phyloP scores from a whole-genome alignment of 495 filamentous ascomycete species.

The Tuber aestivum region DNA sequence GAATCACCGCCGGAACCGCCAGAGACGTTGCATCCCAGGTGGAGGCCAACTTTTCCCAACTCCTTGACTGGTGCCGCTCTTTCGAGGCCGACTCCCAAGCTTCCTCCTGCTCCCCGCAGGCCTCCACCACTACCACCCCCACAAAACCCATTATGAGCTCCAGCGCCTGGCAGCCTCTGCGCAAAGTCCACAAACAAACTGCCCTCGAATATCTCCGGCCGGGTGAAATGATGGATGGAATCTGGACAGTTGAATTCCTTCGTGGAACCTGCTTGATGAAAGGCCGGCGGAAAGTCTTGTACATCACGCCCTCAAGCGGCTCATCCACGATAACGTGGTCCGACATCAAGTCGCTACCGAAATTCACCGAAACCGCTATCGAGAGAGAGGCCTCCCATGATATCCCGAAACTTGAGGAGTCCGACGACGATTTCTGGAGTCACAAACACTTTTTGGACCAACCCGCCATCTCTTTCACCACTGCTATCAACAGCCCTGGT shows the following conservation, averaged over 20 bases:
- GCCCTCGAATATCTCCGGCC: constrained; percentile 58
- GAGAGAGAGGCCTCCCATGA: not conserved
- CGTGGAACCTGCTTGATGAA: constrained; percentile 37
- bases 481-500: not conserved
- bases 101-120: not conserved
- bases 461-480: not conserved
- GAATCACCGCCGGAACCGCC: constrained; percentile 54
- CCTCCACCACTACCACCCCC: not conserved
- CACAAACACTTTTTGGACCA: not conserved
- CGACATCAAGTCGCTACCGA: constrained; percentile 21
- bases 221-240: constrained; percentile 58
- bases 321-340: constrained; percentile 18
- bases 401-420: not conserved
- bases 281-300: constrained; percentile 20
- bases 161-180: constrained; percentile 56
- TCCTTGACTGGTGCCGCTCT: constrained; percentile 46
- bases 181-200: constrained; percentile 64
- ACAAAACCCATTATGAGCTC: constrained; percentile 11
- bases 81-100: constrained; percentile 8
- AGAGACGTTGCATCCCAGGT: constrained; percentile 58
- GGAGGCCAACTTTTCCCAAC: constrained; percentile 52
- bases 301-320: constrained; percentile 23
- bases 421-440: not conserved
- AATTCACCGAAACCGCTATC: not conserved
- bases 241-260: constrained; percentile 64